These are phyloP conservation scores for Clarkia xantiana DNA, from an alignment of 345 rosid species.

Conservation along the genomic window DNA sequence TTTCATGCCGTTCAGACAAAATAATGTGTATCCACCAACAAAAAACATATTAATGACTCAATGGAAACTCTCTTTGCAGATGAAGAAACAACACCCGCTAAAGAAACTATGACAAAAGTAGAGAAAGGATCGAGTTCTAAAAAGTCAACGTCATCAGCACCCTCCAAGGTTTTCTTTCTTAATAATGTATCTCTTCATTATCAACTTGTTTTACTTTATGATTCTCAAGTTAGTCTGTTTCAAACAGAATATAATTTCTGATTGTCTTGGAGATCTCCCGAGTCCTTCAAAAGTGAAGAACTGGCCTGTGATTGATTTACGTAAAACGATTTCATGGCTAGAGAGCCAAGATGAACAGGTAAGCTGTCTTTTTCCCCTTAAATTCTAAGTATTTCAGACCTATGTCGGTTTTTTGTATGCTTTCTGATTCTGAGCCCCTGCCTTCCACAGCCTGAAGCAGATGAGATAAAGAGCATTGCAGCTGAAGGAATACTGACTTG, in stretches of 20 bases:
- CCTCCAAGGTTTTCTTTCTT: constrained; percentile 32
- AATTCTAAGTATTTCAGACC: no score
- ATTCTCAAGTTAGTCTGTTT: not conserved
- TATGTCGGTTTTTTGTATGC: not conserved
- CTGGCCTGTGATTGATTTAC: constrained; percentile 66
- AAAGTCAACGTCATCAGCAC: constrained; percentile 19
- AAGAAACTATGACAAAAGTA: constrained; percentile 27
- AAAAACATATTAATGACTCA: not conserved
- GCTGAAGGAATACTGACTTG: constrained; percentile 82
- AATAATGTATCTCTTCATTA: not conserved
- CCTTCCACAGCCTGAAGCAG: constrained; percentile 41
- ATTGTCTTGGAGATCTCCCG: constrained; percentile 20
- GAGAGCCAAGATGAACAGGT: constrained; percentile 83
- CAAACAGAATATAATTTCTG: constrained; percentile 25
- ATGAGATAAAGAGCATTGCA: constrained; percentile 64
- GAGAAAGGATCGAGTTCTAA: constrained; percentile 28
- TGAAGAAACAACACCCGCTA: constrained; percentile 20
- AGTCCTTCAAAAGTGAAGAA: constrained; percentile 41
- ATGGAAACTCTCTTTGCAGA: constrained; percentile 24
- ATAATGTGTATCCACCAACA: no score
- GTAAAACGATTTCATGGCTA: constrained; percentile 61
- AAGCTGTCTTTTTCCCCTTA: constrained; percentile 5
- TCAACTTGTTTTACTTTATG: not conserved
- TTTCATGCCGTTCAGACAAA: no score
- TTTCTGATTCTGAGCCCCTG: not conserved